Conservation (phyloP, 176 grass and related monocot species). For the Carex scoparia region DNA sequence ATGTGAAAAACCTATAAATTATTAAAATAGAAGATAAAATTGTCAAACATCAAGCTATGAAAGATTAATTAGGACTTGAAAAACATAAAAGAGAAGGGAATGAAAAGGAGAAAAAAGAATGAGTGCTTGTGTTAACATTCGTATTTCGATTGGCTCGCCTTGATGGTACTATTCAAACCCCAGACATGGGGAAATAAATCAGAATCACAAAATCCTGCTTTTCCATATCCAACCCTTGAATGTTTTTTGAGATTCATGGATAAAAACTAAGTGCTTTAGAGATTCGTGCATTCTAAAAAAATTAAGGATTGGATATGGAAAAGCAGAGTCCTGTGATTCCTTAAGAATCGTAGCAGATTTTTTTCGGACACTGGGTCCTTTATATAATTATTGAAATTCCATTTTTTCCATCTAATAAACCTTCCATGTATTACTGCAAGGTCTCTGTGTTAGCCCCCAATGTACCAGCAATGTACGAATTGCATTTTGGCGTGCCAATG, state of each 20-base stretch:
- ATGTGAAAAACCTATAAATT: neutral
- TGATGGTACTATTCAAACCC: neutral
- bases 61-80: no score
- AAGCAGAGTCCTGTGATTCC: no score
- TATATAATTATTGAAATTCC: neutral
- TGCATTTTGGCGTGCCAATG: slow-evolving; percentile 90
- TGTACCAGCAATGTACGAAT: slow-evolving; percentile 90
- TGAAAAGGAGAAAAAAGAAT: neutral
- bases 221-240: no score
- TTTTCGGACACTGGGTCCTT: neutral
- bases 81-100: neutral
- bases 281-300: no score
- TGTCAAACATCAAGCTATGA: neutral
- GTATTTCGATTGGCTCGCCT: neutral
- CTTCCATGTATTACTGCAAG: slow-evolving; percentile 17
- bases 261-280: no score
- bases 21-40: neutral
- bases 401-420: neutral
- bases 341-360: no score
- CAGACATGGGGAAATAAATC: neutral
- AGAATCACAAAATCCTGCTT: no score
- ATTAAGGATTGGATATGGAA: no score
- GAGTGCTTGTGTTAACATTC: neutral
- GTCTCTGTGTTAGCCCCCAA: slow-evolving; percentile 74
- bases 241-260: no score